Evolutionary conservation across 768 basidiomycete genomes (phyloP), one percentile per base, ranked within the genome.

Genomic region (Tephrocybe rancida): DNA sequence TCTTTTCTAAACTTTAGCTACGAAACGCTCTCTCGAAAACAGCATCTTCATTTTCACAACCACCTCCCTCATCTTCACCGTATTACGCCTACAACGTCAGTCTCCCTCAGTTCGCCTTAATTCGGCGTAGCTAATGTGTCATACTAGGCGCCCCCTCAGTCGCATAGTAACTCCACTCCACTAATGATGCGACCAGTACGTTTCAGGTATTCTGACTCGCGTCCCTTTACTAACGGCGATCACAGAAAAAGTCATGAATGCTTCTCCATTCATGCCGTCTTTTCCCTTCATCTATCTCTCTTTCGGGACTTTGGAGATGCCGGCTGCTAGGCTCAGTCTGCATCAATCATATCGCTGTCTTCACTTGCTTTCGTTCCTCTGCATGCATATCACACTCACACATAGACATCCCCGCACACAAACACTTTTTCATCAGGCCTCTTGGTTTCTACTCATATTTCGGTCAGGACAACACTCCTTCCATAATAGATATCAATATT

Each of bases 1-100:
- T 44, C 25, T 52, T 47, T 44, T 55, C 52, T 57, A 27, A 30
- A 47, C 25, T 38, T 11, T 55, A 78, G 88, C 80, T 90, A 21
- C 76, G 83, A 74, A 84, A 83, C 61, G 85, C 82, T 43, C 71
- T 90, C 46, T 82, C 82, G 73, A 85, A 79, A 76, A 71, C 70
- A 14, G 67, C 74, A 6, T 68, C 73, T 10, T 69, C 74, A 32
- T 56, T 64, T 37, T 61, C 74, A 1, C 74, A 77, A 56, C 65
- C 64, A 34, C 69, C 71, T 5, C 64, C 67, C 0, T 63, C 67
- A 19, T 52, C 66, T 7, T 65, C 70, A 14, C n/a, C n/a, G n/a
- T n/a, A n/a, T n/a, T 63, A 60, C 66, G 7, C 78, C 73, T 61
- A 62, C 64, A 59, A 68, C 63, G 43, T 69, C 67, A n/a, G 80